Conservation (phyloP, 495 filamentous ascomycete species). For the Daldinia childiae region DNA sequence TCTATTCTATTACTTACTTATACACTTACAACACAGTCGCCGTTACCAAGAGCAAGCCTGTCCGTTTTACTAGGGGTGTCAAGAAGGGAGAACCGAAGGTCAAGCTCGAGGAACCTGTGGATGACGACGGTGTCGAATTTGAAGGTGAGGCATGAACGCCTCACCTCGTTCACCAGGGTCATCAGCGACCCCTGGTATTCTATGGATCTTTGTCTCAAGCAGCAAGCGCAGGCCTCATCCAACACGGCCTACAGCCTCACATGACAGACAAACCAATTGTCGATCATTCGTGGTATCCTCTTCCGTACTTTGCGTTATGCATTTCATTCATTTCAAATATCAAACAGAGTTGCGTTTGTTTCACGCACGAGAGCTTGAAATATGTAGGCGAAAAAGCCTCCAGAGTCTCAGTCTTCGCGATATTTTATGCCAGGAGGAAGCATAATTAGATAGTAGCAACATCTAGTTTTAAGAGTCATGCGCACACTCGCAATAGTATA, state of each 20-base stretch:
- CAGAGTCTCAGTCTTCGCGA: not conserved
- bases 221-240: not conserved
- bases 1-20: not conserved
- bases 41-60: not conserved
- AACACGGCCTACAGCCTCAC: not conserved
- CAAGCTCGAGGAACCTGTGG: not conserved
- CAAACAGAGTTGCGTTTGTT: not conserved
- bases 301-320: not conserved
- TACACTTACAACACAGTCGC: not conserved
- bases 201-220: not conserved
- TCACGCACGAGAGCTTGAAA: not conserved
- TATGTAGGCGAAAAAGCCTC: not conserved
- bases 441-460: not conserved
- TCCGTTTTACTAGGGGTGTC: not conserved
- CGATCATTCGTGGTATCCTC: not conserved
- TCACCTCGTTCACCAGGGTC: not conserved
- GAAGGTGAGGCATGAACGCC: not conserved
- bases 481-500: not conserved
- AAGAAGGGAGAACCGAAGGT: not conserved
- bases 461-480: not conserved
- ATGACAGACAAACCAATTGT: not conserved
- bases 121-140: not conserved
- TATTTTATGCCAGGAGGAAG: not conserved
- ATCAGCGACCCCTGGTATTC: not conserved
- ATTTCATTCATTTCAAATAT: not conserved